These are phyloP conservation scores for Mucor mucedo DNA, from an alignment of 371 early-diverging fungal genomes.

Conservation along the genomic window DNA sequence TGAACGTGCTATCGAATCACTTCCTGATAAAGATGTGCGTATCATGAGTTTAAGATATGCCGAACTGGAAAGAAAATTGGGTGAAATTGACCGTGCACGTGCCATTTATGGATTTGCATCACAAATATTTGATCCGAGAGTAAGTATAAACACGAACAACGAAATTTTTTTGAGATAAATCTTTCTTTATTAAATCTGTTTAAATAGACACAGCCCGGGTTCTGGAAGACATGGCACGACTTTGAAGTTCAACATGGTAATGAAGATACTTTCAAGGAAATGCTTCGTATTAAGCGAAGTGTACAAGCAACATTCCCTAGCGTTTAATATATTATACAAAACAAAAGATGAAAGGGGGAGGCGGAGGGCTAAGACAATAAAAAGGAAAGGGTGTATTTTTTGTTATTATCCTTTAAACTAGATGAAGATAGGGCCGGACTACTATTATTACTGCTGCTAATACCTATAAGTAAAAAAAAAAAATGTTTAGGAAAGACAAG, in stretches of 20 bases:
- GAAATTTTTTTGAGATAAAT: background rate
- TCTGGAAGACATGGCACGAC: constrained; percentile 94
- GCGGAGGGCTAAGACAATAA: constrained; percentile 12
- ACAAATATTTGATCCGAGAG: constrained; percentile 89
- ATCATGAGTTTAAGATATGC: constrained; percentile 86
- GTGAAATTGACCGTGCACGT: constrained; percentile 96
- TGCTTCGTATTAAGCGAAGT: constrained; percentile 94
- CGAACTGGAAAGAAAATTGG: constrained; percentile 86
- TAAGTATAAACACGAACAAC: constrained; percentile 19
- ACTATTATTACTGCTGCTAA: background rate
- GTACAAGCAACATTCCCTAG: constrained; percentile 53
- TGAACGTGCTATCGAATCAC: constrained; percentile 84
- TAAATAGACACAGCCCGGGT: constrained; percentile 64
- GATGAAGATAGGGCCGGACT: background rate
- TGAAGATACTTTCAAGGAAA: constrained; percentile 98
- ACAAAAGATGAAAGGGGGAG: background rate
- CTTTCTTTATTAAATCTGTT: constrained; percentile 2
- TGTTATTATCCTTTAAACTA: constrained; percentile 1
- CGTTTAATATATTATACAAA: constrained; percentile 25
- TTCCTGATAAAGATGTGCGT: constrained; percentile 85
- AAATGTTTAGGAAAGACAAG: background rate
- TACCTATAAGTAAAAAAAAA: background rate
- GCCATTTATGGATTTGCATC: constrained; percentile 88
- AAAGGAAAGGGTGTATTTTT: constrained; percentile 20
- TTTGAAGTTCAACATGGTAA: constrained; percentile 97